Conservation (phyloP, 257 asterid genomes). For the Thymus mandschuricus region DNA sequence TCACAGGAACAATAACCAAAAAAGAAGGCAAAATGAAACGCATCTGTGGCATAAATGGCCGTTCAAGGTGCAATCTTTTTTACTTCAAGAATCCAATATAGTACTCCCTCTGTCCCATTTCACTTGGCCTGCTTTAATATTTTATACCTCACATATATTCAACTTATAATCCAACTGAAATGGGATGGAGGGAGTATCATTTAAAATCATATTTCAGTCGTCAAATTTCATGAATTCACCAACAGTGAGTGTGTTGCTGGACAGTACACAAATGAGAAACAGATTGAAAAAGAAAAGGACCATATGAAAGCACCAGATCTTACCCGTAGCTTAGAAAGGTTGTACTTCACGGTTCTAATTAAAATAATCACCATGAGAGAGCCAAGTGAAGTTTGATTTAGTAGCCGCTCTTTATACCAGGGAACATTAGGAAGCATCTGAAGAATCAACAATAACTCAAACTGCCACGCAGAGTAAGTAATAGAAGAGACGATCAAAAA, state of each 20-base stretch:
- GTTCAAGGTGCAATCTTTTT: slow-evolving; percentile 18
- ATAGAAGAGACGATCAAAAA: slow-evolving; percentile 11
- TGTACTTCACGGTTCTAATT: slow-evolving; percentile 75
- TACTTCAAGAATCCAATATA: slow-evolving; percentile 19
- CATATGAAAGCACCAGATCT: slow-evolving; percentile 25
- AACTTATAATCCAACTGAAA: too few species aligned
- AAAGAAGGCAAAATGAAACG: background rate
- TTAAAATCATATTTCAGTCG: slow-evolving; percentile 14
- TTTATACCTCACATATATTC: too few species aligned
- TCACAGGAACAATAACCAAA: too few species aligned
- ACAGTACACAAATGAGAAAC: background rate
- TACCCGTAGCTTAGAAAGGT: slow-evolving; percentile 83
- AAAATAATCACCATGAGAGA: slow-evolving; percentile 92
- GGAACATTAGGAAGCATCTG: slow-evolving; percentile 86
- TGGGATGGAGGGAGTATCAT: background rate
- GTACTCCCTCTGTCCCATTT: too few species aligned
- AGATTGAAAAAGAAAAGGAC: background rate
- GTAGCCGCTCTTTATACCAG: slow-evolving; percentile 64
- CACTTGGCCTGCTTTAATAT: too few species aligned
- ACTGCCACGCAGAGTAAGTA: slow-evolving; percentile 21
- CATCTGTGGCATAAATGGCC: background rate
- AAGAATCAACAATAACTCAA: slow-evolving; percentile 32
- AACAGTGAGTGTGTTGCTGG: slow-evolving; percentile 8
- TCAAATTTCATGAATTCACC: slow-evolving; percentile 6
- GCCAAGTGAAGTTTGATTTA: slow-evolving; percentile 56